Percentiles rank a stretch among this genome's conserved stretches.
Evolutionary conservation across 176 grass and related monocot species (phyloP).

Genomic region (Zizania latifolia): DNA sequence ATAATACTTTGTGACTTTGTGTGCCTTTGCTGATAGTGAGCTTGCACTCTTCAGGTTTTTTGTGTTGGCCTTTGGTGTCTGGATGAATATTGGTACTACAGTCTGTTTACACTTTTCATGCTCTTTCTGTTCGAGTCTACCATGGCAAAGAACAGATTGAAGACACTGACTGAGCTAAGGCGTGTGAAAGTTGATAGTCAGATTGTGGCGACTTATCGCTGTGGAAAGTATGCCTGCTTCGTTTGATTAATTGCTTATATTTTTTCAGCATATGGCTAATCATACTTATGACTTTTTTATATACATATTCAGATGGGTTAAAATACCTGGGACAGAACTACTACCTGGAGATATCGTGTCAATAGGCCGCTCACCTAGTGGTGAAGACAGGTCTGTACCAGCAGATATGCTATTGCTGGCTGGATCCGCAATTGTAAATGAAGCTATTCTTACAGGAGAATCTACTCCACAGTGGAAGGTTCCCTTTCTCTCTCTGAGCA

Average conservation of each 20-base stretch:
- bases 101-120: constrained; percentile 99
- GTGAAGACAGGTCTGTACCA: constrained; percentile 95
- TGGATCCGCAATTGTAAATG: constrained; percentile 86
- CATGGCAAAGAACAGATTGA: constrained; percentile 96
- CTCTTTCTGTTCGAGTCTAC: constrained; percentile 99
- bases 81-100: constrained; percentile 99
- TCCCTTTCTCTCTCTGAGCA: neutral
- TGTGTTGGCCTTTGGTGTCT: constrained; percentile 97
- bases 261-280: constrained; percentile 17
- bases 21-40: constrained; percentile 21
- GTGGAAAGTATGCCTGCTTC: constrained; percentile 72
- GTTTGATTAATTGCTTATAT: constrained; percentile 15
- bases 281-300: constrained; percentile 25
- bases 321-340: constrained; percentile 83
- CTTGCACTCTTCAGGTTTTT: constrained; percentile 70
- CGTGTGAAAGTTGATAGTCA: constrained; percentile 98
- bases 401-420: constrained; percentile 92
- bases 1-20: neutral
- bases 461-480: constrained; percentile 99
- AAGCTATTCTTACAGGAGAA: constrained; percentile 99
- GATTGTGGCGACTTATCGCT: constrained; percentile 68
- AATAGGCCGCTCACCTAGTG: constrained; percentile 69
- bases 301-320: constrained; percentile 62
- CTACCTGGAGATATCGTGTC: constrained; percentile 96
- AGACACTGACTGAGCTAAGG: constrained; percentile 92